Conservation (phyloP, 768 basidiomycete species). For the Tricholoma terreum region DNA sequence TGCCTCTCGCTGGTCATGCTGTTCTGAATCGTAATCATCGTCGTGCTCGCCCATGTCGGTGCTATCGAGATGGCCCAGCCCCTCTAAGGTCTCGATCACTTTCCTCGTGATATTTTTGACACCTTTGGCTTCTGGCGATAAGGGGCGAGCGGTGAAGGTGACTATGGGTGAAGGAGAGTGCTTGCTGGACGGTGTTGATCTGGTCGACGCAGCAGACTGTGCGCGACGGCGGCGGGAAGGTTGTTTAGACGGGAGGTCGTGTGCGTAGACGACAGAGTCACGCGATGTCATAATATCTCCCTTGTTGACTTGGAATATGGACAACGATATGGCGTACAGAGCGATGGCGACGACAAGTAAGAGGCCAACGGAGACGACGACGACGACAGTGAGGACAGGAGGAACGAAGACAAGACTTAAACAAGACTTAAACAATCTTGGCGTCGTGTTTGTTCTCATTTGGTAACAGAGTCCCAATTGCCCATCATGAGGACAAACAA, state of each 20-base stretch:
- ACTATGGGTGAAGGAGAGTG: conserved; percentile 51
- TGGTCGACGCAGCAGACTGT: conserved; percentile 15
- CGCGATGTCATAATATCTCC: conserved; percentile 19
- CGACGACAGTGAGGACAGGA: neutral
- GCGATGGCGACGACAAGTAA: neutral
- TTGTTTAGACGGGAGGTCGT: conserved; percentile 12
- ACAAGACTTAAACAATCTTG: neutral
- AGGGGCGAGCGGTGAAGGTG: conserved; percentile 36
- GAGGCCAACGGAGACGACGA: conserved; percentile 1
- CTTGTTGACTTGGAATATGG: neutral
- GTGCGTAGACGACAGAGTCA: conserved; percentile 14
- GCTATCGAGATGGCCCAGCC: conserved; percentile 40
- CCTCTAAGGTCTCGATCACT: conserved; percentile 47
- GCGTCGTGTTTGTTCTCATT: neutral
- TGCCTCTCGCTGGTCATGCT: conserved; percentile 24
- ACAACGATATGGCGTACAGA: neutral
- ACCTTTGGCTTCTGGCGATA: conserved; percentile 36
- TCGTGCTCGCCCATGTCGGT: conserved; percentile 34
- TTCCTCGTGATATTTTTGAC: conserved; percentile 47
- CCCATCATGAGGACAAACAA: too few species aligned
- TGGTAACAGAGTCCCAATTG: too few species aligned
- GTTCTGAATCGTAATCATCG: conserved; percentile 26
- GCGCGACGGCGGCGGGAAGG: conserved; percentile 17
- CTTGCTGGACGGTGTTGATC: conserved; percentile 20
- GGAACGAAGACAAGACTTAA: neutral